Evolutionary conservation across 768 basidiomycete species (phyloP), one percentile per base, ranked within the genome.

Genomic region (Hygrophorus russula): DNA sequence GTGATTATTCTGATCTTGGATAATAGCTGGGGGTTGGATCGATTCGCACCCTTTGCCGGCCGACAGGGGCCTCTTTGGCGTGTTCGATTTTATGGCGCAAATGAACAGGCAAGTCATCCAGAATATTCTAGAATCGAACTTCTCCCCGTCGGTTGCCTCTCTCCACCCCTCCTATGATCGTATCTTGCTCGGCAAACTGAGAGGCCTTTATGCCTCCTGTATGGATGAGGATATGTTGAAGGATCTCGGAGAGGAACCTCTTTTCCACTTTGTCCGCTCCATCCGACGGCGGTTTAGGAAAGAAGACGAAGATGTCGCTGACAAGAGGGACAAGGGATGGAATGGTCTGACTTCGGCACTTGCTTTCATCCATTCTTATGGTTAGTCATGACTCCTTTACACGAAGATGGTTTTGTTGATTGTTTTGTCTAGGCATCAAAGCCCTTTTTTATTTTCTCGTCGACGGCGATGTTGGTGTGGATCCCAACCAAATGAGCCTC

Each of bases 11-110:
- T 41, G 17, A 48, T 15, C 6, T 10, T 5, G 17, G 15, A 15
- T 24, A 18, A 19, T 46, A 93, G 88, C 82, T 55, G 88, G 89
- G 13, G 91, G 91, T 10, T 99, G 94, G 94, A 68, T 85, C 14
- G 74, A 73, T 33, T 62, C 67, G 0, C 80, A 98, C 57, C 84
- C 88, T 27, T 70, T 99, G 34, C 94, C 96, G 1, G 79, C 88
- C 0, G 90, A 88, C 59, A 87, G 88, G 56, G 74, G 80, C 29
- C 68, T 66, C 43, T 81, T 72, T 51, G 84, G 81, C 32, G 71
- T 74, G 18, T 93, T 93, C 56, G 74, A 82, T 42, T 68, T 71
- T 15, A 71, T 93, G 20, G 65, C 78, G 1, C 72, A 81, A 54
- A 67, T 82, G 54, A 96, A 94, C 60, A 75, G 79, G 61, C 79